Evolutionary conservation across 164 flowering plant species (phyloP), one percentile per base, ranked within the genome.

Genomic region (Cinnamomum micranthum): DNA sequence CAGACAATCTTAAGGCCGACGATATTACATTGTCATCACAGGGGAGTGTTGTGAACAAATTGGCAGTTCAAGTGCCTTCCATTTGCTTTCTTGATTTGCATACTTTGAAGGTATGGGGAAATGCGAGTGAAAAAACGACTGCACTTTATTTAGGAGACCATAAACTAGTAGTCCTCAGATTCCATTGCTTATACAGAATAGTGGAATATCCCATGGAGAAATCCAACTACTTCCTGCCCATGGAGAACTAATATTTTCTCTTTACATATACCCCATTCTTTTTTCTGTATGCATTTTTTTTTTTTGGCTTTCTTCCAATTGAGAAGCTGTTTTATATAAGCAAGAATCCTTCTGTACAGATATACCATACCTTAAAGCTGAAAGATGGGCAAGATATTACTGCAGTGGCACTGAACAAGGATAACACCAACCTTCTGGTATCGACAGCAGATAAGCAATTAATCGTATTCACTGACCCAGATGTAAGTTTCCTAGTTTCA

Each of bases 391-490:
- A 93, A 82, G 95, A 96, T 77, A 88, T 96, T 55, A 91, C 94
- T 27, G 81, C 97, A 47, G 68, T 94, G 71, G 93, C 97, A 71
- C 80, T 95, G 76, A 95, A 87, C 85, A 80, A 87, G 78, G 98
- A 95, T 72, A 88, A 88, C 77, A 93, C 99, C 59, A 93, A 95
- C 84, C 90, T 93, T 47, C 77, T 95, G 85, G 98, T 95, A 28
- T 93, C 99, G 66, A 94, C 98, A 47, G 88, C 85, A 20, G 89
- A 96, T 82, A 93, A 86, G 64, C 92, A 93, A 75, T 80, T 96
- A 87, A 90, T 94, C 72, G 77, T 96, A 74, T 93, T 91, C 88
- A 92, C 99, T 1, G 92, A 96, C 83, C 99, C 99, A 76, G 82
- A 95, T 63, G 98, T 96, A 89, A 91, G 98, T 85, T 73, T 25